phyloP scores from a whole-genome alignment of 257 asterid species.

The Petrea volubilis region DNA sequence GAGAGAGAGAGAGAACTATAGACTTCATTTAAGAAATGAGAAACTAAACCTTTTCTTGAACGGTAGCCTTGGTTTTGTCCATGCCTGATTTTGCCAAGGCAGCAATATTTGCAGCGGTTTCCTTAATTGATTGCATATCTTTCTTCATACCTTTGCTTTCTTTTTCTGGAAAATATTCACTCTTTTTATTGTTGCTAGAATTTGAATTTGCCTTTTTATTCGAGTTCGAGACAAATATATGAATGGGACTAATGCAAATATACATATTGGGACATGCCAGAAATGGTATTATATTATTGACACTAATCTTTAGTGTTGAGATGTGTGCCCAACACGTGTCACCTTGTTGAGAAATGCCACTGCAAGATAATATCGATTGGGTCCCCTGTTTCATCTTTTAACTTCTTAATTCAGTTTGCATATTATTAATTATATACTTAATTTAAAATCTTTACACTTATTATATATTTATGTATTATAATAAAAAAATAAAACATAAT shows the following conservation, averaged over 20 bases:
- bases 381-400: no score
- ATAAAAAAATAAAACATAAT: no score
- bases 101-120: conserved; percentile 47
- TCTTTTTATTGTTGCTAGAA: no score
- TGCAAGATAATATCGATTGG: no score
- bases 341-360: neutral
- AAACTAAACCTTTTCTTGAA: conserved; percentile 53
- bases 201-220: neutral
- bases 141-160: neutral
- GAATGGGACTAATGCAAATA: neutral
- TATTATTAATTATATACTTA: no score
- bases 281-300: neutral
- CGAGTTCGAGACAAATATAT: no score
- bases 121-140: conserved; percentile 53
- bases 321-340: neutral
- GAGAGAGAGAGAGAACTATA: no score
- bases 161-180: neutral
- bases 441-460: no score
- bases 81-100: conserved; percentile 62
- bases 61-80: conserved; percentile 53
- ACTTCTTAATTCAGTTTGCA: no score
- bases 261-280: neutral
- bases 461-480: no score
- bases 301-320: neutral
- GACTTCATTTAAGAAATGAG: no score